A percentile compares a stretch with the other conserved stretches of the same genome.
phyloP scores from a whole-genome alignment of 2,329 filamentous ascomycete species.

The Pyricularia grisea region DNA sequence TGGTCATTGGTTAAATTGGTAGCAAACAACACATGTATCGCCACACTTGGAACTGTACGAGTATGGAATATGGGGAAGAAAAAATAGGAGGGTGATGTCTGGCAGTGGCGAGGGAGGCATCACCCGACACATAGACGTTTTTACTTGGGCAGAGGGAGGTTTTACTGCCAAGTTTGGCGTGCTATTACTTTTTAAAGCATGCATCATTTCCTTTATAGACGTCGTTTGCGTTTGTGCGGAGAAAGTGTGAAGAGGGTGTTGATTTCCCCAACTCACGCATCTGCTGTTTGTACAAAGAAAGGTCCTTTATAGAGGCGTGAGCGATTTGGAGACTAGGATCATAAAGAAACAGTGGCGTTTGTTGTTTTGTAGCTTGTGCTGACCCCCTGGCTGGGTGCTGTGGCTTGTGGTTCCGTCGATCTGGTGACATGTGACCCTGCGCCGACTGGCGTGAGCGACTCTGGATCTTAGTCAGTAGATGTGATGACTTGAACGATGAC shows the following conservation, averaged over 20 bases:
- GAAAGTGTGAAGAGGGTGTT: not conserved
- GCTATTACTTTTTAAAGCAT: not conserved
- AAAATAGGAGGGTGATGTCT: not conserved
- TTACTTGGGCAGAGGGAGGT: not conserved
- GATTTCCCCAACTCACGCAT: not conserved
- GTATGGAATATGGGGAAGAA: not conserved
- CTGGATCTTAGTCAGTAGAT: not conserved
- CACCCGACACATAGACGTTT: not conserved
- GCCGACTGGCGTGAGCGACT: not conserved
- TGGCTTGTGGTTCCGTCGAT: not conserved
- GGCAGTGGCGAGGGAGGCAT: not conserved
- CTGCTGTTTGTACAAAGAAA: not conserved
- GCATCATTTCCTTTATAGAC: not conserved
- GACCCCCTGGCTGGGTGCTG: not conserved
- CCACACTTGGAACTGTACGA: conserved; percentile 2
- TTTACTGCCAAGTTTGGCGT: not conserved
- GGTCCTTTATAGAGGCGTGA: not conserved
- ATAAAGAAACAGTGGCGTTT: not conserved
- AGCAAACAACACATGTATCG: not conserved
- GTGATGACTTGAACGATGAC: not conserved
- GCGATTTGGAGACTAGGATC: not conserved
- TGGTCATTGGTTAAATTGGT: conserved; percentile 78
- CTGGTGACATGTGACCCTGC: not conserved
- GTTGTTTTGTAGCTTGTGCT: not conserved
- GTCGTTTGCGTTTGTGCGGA: not conserved